Evolutionary conservation across 345 rosid species (phyloP).

Genomic region (Salix exigua): DNA sequence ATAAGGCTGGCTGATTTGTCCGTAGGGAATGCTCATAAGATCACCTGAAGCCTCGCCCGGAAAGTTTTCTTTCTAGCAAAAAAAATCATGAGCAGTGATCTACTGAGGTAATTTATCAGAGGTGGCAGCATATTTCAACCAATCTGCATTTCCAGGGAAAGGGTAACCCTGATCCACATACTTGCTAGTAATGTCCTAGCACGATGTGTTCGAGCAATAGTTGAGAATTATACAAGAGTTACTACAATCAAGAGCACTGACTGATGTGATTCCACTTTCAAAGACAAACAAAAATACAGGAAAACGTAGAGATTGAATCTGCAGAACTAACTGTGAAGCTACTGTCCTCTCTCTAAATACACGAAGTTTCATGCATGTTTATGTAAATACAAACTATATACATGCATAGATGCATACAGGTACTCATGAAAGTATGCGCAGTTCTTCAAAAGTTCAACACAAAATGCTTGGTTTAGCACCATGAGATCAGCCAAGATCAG

Average conservation of each 20-base stretch:
- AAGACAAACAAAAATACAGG: neutral
- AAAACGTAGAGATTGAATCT: neutral
- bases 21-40: slow-evolving; percentile 3
- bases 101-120: neutral
- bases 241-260: neutral
- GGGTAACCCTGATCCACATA: neutral
- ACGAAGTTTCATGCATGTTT: neutral
- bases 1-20: slow-evolving; percentile 42
- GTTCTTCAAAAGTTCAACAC: neutral
- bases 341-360: neutral
- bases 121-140: no score
- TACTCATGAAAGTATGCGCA: neutral
- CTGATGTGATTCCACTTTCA: neutral
- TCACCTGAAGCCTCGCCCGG: slow-evolving; percentile 42
- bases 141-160: neutral
- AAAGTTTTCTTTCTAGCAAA: neutral
- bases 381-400: neutral
- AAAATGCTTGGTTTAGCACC: neutral
- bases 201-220: neutral
- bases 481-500: slow-evolving; percentile 63
- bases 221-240: neutral
- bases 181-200: neutral
- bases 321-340: neutral
- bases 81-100: neutral
- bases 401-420: neutral